phyloP scores from a whole-genome alignment of 179 eudicot genomes.

The Spinacia oleracea region DNA sequence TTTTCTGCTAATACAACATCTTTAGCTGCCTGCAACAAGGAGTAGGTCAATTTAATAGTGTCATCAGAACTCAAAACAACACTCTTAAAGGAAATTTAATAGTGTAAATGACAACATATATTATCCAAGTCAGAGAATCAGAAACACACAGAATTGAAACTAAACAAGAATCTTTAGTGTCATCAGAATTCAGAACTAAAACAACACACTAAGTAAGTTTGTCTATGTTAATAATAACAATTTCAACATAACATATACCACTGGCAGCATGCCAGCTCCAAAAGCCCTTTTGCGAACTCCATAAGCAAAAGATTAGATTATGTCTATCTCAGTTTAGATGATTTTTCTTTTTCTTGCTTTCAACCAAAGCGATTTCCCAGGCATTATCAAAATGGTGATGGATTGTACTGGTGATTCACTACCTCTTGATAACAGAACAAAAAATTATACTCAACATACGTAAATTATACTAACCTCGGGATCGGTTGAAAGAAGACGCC shows the following conservation, averaged over 20 bases:
- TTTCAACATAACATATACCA: background rate
- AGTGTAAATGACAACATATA: background rate
- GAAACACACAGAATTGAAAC: background rate
- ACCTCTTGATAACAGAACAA: background rate
- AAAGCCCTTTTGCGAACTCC: no score
- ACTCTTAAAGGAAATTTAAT: no score
- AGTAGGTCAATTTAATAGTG: conserved; percentile 12
- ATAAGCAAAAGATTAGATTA: no score
- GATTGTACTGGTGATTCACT: background rate
- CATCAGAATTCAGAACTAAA: background rate
- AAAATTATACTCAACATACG: background rate
- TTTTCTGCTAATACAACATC: conserved; percentile 97
- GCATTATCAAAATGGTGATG: background rate
- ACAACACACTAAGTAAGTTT: background rate
- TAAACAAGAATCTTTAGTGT: background rate
- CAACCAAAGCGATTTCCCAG: background rate
- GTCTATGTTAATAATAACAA: background rate
- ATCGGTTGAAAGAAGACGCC: conserved; percentile 99
- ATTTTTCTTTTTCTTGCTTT: background rate
- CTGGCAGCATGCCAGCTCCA: conserved; percentile 3
- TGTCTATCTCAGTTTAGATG: background rate
- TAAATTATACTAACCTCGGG: conserved; percentile 69
- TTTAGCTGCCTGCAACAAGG: conserved; percentile 77
- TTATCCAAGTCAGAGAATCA: background rate
- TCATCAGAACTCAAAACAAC: no score